Base-by-base conservation (phyloP, 257 asterid genomes). In the Apocynum venetum region DNA sequence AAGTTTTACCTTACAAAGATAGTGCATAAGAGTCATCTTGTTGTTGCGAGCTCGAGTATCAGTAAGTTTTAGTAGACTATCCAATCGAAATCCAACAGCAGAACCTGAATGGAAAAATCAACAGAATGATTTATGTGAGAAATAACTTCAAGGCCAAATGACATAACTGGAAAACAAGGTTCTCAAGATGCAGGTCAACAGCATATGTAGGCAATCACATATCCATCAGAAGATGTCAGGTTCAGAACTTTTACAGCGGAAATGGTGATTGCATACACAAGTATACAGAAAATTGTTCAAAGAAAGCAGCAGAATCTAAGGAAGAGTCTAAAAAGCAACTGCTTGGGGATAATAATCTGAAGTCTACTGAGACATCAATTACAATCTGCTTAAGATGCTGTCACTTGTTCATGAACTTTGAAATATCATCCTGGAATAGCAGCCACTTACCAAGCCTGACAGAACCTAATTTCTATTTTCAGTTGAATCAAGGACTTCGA, bases 41-140 rank as follows among this genome's bases (percentile, higher is more conserved):
- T 89, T 90, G 86, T 92, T 93, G 41, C 87, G 86, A 17, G 97
- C 88, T 79, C 98, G 86, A 57, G 97, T 93, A 77, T 93, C 98
- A 17, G 90, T 87, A 69, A 93, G 96, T 83, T 93, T 93, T 47
- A 91, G 91, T 75, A 93, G 98, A 82, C 98, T 92, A 69, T 93
- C 98, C 77, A 93, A 81, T 78, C 96, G 93, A 87, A 93, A 93
- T 60, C 98, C 98, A 38, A 91, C 91, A 66, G 97, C 98, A 81
- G 96, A 90, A 77, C 98, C 98, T 93, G 83, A 75, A 79, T 36
- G 44, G 43, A 31, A 46, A 14, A 31, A 48, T 31, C 44, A 6
- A 46, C 44, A 1, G 17, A 73, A 15, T 20, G 19, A 48, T 15
- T 11, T 40, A 57, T 20, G 6, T 59, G 19, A 9, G 7, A 53